Evolutionary conservation across 2,329 filamentous ascomycete species (phyloP), one percentile per base, ranked within the genome.

Genomic region (Boeremia lycopersici): DNA sequence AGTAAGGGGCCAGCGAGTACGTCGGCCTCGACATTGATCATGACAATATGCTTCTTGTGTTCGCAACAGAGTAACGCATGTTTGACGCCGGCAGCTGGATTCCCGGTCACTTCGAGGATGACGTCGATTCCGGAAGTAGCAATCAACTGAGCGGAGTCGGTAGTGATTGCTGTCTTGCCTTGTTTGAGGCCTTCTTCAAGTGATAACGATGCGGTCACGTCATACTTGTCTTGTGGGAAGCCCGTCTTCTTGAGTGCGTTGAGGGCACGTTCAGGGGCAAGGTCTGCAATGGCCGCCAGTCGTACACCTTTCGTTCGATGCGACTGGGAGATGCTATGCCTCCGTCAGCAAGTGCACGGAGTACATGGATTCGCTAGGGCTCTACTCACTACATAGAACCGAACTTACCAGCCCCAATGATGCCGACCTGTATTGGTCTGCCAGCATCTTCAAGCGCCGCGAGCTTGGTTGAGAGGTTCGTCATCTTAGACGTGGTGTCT

Each of bases 31-130:
- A 79, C 78, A 49, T 78, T 79, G 62, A 79, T 76, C 77, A 79
- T 79, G 25, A 80, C 77, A 43, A 80, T 79, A 63, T 80, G 78
- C 64, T 79, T 79, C 66, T 79, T 77, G 64, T 79, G 74, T 57
- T 80, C 76, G 55, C 76, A 80, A 64, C 76, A 79, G 9, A 61
- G 43, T 0, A 81, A 58, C 4, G 75, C 76, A 56, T 81, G 77
- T 3, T 70, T 69, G 35, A 81, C 75, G 12, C 78, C 78, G 4
- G 76, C 78, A 4, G 76, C 73, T 5, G 76, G 76, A 58, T 75
- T 78, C 2, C 76, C 78, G 0, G 77, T 79, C 8, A 78, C 72
- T 62, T 79, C 77, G 7, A 81, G 70, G 35, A 79, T 74, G 25
- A 79, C 72, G 56, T 79, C 76, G 35, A 80, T 78, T 11, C 73